Percentiles rank a stretch among this genome's conserved stretches.
Evolutionary conservation across 2,329 filamentous ascomycete genomes (phyloP).

Genomic region (Lachnellula occidentalis): DNA sequence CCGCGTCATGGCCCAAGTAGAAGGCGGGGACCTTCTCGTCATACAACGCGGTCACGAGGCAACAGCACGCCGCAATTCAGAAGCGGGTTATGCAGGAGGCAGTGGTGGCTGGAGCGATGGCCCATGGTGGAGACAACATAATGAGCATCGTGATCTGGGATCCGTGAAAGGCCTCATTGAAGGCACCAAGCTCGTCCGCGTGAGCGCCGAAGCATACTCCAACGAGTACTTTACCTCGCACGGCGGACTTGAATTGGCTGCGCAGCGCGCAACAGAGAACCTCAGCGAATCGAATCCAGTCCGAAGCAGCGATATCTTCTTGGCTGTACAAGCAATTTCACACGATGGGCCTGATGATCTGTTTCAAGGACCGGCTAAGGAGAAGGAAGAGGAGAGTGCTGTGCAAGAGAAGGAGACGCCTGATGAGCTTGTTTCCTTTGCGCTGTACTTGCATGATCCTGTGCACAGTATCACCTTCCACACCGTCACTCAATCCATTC

Average conservation of each 20-base stretch:
- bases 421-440: slow-evolving; percentile 66
- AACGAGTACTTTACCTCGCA: slow-evolving; percentile 73
- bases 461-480: slow-evolving; percentile 86
- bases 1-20: slow-evolving; percentile 97
- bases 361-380: slow-evolving; percentile 57
- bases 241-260: slow-evolving; percentile 76
- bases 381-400: slow-evolving; percentile 48
- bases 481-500: slow-evolving; percentile 76
- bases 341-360: slow-evolving; percentile 59
- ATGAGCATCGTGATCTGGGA: slow-evolving; percentile 68
- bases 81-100: slow-evolving; percentile 51
- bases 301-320: slow-evolving; percentile 88
- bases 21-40: slow-evolving; percentile 90
- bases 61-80: slow-evolving; percentile 59
- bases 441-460: slow-evolving; percentile 78
- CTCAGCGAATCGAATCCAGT: slow-evolving; percentile 83
- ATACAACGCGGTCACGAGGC: slow-evolving; percentile 90
- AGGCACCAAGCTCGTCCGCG: slow-evolving; percentile 85
- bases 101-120: slow-evolving; percentile 81
- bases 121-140: slow-evolving; percentile 85
- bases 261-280: slow-evolving; percentile 71
- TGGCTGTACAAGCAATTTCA: slow-evolving; percentile 84
- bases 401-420: slow-evolving; percentile 44
- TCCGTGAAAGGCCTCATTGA: slow-evolving; percentile 75
- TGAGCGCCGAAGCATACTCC: slow-evolving; percentile 82